Base-by-base conservation (phyloP, 2,329 filamentous ascomycete species). In the Fusarium foetens region DNA sequence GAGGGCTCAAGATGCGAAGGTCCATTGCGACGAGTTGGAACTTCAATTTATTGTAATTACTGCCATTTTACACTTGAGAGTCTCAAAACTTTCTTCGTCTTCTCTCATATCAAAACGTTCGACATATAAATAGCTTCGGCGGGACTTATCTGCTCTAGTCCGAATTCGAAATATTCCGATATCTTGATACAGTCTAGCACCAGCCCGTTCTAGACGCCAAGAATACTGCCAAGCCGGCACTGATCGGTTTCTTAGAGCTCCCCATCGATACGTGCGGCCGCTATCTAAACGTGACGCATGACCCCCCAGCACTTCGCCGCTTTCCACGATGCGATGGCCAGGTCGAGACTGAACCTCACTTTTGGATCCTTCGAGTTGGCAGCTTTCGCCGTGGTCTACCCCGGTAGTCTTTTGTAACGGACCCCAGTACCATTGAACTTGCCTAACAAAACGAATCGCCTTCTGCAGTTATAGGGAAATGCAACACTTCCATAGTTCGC, bases 201-300 rank as follows among this genome's bases (percentile, higher is more conserved):
- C 29, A 43, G 16, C 39, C 31, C 33, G 23, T 31, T 38, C 33
- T 27, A 39, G n/a, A 29, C 25, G 45, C 45, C 58, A 63, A 54
- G 46, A 35, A 7, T 10, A 13, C 21, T 33, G 39, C 62, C 46
- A 49, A 46, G 58, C 62, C 58, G 58, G 46, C 57, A 64, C 23
- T 23, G 33, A 27, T 27, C 46, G 58, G 33, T 43, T 21, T 29
- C 45, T 60, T 38, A 9, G 19, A 60, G 2, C 17, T 45, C 38
- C 27, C 29, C n/a, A 33, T 55, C 23, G 25, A 57, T 57, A 46
- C 29, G n/a, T 55, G 49, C 35, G 49, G 49, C 52, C 38, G 38
- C 27, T 54, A 45, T 55, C 38, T 25, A 2, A 23, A 54, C 8
- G 6, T 54, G 16, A 25, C 36, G 35, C 25, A 11, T 54, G 19